Percentiles rank a stretch among this genome's conserved stretches.
phyloP scores from a whole-genome alignment of 2,329 filamentous ascomycete species.

The Lasiodiplodia sp. region DNA sequence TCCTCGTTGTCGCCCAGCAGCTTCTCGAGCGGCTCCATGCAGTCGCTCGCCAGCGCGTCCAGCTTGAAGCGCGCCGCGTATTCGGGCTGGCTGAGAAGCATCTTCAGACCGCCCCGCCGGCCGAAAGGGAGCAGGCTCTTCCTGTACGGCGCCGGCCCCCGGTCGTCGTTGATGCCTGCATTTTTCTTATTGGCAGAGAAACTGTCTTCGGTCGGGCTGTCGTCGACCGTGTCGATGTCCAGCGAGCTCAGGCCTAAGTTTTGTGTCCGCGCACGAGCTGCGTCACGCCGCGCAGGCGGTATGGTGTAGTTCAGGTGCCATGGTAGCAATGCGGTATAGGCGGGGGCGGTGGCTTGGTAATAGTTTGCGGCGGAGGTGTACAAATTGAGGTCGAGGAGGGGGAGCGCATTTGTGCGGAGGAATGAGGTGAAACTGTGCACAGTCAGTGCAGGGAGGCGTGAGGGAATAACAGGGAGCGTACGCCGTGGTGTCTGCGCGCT shows the following conservation, averaged over 20 bases:
- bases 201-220: constrained; percentile 31
- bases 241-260: constrained; percentile 57
- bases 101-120: constrained; percentile 65
- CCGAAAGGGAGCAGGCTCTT: constrained; percentile 56
- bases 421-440: constrained; percentile 64
- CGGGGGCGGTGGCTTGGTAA: constrained; percentile 75
- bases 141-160: constrained; percentile 45
- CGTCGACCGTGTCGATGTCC: constrained; percentile 52
- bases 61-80: constrained; percentile 78
- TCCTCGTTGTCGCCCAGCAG: constrained; percentile 60
- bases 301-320: constrained; percentile 91
- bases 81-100: constrained; percentile 70
- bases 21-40: constrained; percentile 73
- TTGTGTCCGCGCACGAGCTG: constrained; percentile 72
- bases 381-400: constrained; percentile 83
- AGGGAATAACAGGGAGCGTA: constrained; percentile 34
- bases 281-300: constrained; percentile 74
- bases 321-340: constrained; percentile 79
- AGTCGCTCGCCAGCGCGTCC: constrained; percentile 73
- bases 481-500: constrained; percentile 53
- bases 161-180: constrained; percentile 46
- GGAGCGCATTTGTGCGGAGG: constrained; percentile 75
- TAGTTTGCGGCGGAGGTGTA: constrained; percentile 94
- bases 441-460: constrained; percentile 29
- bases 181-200: constrained; percentile 48